phyloP scores from a whole-genome alignment of 257 asterid genomes.

The Fraxinus anomala region DNA sequence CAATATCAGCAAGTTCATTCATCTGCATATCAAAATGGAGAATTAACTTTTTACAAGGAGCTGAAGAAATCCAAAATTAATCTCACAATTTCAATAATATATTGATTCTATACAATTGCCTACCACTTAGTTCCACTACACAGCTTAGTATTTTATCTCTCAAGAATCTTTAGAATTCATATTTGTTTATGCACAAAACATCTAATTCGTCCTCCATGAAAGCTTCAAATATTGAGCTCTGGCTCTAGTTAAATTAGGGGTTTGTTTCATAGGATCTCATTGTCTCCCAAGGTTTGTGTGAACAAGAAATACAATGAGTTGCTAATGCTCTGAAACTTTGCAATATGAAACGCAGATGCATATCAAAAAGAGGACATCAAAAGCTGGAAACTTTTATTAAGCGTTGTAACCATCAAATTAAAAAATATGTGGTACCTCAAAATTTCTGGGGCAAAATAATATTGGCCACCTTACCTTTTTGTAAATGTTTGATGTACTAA shows the following conservation, averaged over 20 bases:
- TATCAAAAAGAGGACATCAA: not conserved
- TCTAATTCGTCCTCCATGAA: conserved; percentile 10
- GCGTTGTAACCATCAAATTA: not conserved
- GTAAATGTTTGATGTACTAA: not conserved
- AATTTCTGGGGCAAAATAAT: not conserved
- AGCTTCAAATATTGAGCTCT: conserved; percentile 12
- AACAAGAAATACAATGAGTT: not conserved
- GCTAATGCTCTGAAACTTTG: not conserved
- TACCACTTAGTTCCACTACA: conserved; percentile 4
- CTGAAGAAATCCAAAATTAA: conserved; percentile 7
- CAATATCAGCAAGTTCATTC: conserved; percentile 95
- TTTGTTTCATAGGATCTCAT: conserved; percentile 27
- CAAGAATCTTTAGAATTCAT: not conserved
- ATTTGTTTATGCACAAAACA: conserved; percentile 13
- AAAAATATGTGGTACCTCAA: not conserved
- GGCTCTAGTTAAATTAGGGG: conserved; percentile 10
- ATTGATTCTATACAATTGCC: not conserved
- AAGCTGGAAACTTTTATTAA: not conserved
- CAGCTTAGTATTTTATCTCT: not conserved
- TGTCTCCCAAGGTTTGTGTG: not conserved
- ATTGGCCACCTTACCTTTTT: not conserved
- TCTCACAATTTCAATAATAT: conserved; percentile 1
- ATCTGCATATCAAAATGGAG: conserved; percentile 53
- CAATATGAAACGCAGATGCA: not conserved
- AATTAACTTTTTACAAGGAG: not conserved